These are phyloP conservation scores for Verbena officinalis DNA, from an alignment of 257 asterid species.

Conservation along the genomic window DNA sequence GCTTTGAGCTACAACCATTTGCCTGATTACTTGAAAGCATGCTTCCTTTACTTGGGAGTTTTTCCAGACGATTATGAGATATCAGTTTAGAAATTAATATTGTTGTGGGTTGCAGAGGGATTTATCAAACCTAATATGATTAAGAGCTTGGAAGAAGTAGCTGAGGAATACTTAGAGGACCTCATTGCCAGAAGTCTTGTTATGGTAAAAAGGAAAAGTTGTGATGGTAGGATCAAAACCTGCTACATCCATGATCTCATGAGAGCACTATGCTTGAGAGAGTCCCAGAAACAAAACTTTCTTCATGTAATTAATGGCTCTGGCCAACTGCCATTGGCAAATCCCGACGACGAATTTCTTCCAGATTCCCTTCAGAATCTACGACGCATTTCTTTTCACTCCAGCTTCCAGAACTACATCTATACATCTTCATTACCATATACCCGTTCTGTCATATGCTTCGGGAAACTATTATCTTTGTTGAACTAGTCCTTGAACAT, in stretches of 20 bases:
- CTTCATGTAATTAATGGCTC: conserved; percentile 11
- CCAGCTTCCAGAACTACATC: neutral
- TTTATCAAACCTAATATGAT: conserved; percentile 10
- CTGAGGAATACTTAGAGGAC: conserved; percentile 29
- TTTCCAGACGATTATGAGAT: conserved; percentile 32
- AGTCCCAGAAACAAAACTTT: conserved; percentile 18
- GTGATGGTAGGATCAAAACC: conserved; percentile 29
- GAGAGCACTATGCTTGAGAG: conserved; percentile 32
- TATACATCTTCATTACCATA: neutral
- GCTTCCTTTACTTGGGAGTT: conserved; percentile 33
- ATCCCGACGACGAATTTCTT: neutral
- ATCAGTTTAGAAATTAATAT: conserved; percentile 6
- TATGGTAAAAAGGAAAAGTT: conserved; percentile 23
- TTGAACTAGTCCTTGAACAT: conserved; percentile 5
- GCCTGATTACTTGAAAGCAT: conserved; percentile 26
- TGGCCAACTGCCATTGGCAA: conserved; percentile 1
- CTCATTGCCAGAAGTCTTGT: conserved; percentile 32
- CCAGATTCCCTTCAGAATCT: neutral
- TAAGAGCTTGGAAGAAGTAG: conserved; percentile 32
- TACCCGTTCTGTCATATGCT: conserved; percentile 25
- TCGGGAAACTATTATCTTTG: neutral
- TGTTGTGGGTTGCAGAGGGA: conserved; percentile 39
- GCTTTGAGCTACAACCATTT: conserved; percentile 33
- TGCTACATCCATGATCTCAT: conserved; percentile 38
- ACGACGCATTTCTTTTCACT: conserved; percentile 24